Conservation (phyloP, 352 stramenopile genomes). For the Phytophthora pseudosyringae region DNA sequence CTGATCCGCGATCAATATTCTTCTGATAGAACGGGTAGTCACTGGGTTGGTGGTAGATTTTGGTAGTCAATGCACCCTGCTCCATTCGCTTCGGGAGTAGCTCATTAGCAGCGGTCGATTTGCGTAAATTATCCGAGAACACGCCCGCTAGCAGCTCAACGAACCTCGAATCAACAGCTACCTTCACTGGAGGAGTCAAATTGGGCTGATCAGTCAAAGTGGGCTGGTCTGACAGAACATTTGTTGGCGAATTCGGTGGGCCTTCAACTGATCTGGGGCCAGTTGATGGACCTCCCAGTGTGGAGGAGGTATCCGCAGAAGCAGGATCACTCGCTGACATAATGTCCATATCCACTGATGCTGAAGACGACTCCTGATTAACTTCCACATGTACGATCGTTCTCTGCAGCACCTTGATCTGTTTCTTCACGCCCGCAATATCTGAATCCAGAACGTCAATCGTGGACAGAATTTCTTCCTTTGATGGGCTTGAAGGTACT, state of each 20-base stretch:
- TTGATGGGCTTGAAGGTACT: slow-evolving; percentile 45
- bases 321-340: slow-evolving; percentile 30
- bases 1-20: slow-evolving; percentile 64
- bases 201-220: slow-evolving; percentile 4
- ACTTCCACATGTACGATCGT: slow-evolving; percentile 55
- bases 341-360: slow-evolving; percentile 43
- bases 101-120: slow-evolving; percentile 58
- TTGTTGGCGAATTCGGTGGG: slow-evolving; percentile 4
- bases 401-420: slow-evolving; percentile 63
- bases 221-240: neutral
- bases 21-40: slow-evolving; percentile 80
- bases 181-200: slow-evolving; percentile 40
- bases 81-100: slow-evolving; percentile 62
- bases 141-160: slow-evolving; percentile 67
- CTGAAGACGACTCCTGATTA: slow-evolving; percentile 53
- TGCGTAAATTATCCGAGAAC: slow-evolving; percentile 70
- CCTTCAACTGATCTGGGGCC: neutral
- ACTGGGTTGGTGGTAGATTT: slow-evolving; percentile 73
- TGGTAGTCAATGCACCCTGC: slow-evolving; percentile 52
- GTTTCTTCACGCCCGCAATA: slow-evolving; percentile 74
- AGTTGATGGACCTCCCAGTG: slow-evolving; percentile 1
- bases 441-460: slow-evolving; percentile 80
- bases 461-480: slow-evolving; percentile 80
- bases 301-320: neutral
- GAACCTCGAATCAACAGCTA: slow-evolving; percentile 69